Conservation (phyloP, 2,329 filamentous ascomycete species). For the Aspergillus amoenus region DNA sequence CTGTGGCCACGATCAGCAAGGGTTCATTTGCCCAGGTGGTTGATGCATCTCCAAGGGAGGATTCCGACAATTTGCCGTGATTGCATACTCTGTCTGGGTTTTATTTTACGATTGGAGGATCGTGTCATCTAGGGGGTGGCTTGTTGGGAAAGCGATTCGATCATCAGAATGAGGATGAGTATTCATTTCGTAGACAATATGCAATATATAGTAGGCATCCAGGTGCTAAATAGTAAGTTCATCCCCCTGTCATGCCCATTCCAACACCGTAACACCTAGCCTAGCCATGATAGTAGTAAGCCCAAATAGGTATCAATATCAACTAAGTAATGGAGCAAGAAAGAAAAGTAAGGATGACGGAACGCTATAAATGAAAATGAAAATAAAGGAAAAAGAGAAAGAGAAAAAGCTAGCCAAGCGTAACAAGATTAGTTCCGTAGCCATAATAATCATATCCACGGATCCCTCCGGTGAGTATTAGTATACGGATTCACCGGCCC, state of each 20-base stretch:
- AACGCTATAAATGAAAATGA: background rate
- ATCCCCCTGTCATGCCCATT: background rate
- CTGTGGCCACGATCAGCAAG: too few species aligned
- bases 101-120: too few species aligned
- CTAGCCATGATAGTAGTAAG: background rate
- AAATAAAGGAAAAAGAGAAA: slow-evolving; percentile 1
- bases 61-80: too few species aligned
- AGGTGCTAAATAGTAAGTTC: background rate
- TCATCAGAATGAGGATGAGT: too few species aligned
- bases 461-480: slow-evolving; percentile 24
- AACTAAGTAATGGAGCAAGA: background rate
- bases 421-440: too few species aligned
- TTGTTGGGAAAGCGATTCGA: too few species aligned
- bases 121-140: too few species aligned
- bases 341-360: background rate
- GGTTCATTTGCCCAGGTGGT: too few species aligned
- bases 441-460: slow-evolving; percentile 27
- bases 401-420: background rate
- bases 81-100: too few species aligned
- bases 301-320: slow-evolving; percentile 13
- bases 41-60: too few species aligned
- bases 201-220: background rate
- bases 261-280: slow-evolving; percentile 14
- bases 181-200: background rate
- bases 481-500: slow-evolving; percentile 36